A percentile compares a stretch with the other conserved stretches of the same genome.
phyloP scores from a whole-genome alignment of 192 early-diverging fungal genomes.

The Entophlyctis luteolus region DNA sequence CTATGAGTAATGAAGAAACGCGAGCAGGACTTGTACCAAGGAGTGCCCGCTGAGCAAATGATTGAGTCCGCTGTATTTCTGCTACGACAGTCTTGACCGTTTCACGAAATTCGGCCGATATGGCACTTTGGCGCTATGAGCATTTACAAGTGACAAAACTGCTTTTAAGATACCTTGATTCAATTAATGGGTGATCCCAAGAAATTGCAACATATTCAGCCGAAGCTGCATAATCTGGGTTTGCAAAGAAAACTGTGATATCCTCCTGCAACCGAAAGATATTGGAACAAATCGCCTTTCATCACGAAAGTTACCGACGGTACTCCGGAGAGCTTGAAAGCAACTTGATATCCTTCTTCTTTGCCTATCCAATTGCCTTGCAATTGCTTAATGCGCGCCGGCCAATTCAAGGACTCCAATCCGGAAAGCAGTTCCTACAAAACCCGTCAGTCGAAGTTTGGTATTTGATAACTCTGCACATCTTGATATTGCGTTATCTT shows the following conservation, averaged over 20 bases:
- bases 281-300: neutral
- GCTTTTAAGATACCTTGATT: neutral
- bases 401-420: slow-evolving; percentile 79
- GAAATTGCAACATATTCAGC: slow-evolving; percentile 29
- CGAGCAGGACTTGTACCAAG: neutral
- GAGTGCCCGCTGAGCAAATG: too few relatives aligned
- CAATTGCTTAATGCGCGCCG: slow-evolving; percentile 80
- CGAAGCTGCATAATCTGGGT: neutral
- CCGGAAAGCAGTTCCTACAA: slow-evolving; percentile 66
- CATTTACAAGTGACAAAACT: too few relatives aligned
- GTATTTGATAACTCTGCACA: slow-evolving; percentile 28
- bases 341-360: slow-evolving; percentile 55
- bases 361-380: slow-evolving; percentile 93
- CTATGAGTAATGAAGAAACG: neutral
- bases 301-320: neutral
- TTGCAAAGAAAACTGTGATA: slow-evolving; percentile 6
- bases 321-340: neutral
- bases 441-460: neutral
- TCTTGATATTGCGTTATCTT: slow-evolving; percentile 82
- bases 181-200: slow-evolving; percentile 29
- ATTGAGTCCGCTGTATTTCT: too few relatives aligned
- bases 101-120: too few relatives aligned
- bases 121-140: too few relatives aligned
- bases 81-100: too few relatives aligned
- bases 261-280: neutral